Base-by-base conservation (phyloP, 176 grass and related monocot species). In the Coix lacrymajobi region DNA sequence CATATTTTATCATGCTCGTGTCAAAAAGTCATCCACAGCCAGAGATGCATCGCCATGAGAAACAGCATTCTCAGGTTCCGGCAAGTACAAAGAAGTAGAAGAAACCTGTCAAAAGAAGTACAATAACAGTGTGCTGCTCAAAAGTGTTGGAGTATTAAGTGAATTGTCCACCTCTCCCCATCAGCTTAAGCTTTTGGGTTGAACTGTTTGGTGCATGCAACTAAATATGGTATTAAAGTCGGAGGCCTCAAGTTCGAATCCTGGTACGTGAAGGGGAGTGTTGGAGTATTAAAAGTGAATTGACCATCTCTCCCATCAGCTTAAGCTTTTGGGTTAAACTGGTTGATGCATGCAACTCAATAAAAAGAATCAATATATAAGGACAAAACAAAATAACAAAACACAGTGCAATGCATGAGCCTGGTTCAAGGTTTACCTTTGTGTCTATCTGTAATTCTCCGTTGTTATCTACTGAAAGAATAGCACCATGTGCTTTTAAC, bases 11-110 rank as follows among this genome's bases (percentile, higher is more conserved):
- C 17, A 86, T 73, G 90, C 48, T 57, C 92, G 81, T 7, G 95
- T 87, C 79, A 89, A 87, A 91, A 98, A 95, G 84, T 98, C 88
- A 82, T 91, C 87, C 69, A 95, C 86, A 1, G 88, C 95, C 68
- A 98, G 90, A 51, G 73, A 94, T 88, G 92, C 76, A 82, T 98
- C 95, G 37, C 95, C 95, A 90, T 98, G 95, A 46, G 95, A 85
- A 89, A 95, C 95, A 75, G 90, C 90, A 65, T 93, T 93, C 76
- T 95, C 92, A 62, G 88, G 86, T 88, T 98, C 90, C 5, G 95
- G 92, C 88, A 93, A 93, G 84, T 79, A 94, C 30, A 98, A 85
- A 66, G 66, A 84, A 36, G 90, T 67, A 40, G 85, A 85, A 80
- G 95, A 91, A 71, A 81, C 90, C 95, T 98, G 83, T 68, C 40